Percentiles rank a stretch among this genome's conserved stretches.
Evolutionary conservation across 345 rosid genomes (phyloP).

Genomic region (Isatis tinctoria): DNA sequence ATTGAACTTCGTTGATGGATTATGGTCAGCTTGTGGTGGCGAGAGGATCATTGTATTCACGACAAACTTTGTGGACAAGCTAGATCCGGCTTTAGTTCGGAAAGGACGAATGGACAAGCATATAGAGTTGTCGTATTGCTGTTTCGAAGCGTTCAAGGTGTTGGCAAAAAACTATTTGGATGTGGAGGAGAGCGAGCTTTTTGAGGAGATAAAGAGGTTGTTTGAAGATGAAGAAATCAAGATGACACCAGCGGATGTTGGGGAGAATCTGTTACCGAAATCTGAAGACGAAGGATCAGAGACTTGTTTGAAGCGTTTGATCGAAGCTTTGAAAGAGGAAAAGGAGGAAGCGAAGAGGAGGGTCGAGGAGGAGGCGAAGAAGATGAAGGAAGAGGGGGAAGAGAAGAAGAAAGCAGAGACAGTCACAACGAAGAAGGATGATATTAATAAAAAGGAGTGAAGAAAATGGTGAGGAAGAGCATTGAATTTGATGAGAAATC

Average conservation of each 20-base stretch:
- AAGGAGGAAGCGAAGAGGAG: background rate
- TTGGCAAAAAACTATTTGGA: background rate
- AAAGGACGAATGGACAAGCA: background rate
- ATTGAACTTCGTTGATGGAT: background rate
- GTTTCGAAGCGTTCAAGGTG: background rate
- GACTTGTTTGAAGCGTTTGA: background rate
- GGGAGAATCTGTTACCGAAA: background rate
- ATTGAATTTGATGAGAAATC: background rate
- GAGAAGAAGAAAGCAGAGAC: background rate
- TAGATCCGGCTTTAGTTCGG: background rate
- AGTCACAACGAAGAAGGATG: background rate
- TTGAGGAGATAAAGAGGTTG: background rate
- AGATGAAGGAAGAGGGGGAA: background rate
- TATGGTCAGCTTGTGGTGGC: background rate
- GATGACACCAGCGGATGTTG: background rate
- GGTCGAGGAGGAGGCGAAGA: background rate
- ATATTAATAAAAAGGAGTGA: background rate
- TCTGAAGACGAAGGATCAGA: background rate
- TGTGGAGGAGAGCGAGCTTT: background rate
- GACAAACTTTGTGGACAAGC: background rate
- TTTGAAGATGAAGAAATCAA: background rate
- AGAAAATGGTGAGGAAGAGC: background rate
- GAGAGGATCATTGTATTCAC: background rate
- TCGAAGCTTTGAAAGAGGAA: background rate
- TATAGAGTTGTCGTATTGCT: background rate